These are phyloP conservation scores for Naganishia liquefaciens DNA, from an alignment of 1,284 basidiomycete genomes.

Conservation along the genomic window DNA sequence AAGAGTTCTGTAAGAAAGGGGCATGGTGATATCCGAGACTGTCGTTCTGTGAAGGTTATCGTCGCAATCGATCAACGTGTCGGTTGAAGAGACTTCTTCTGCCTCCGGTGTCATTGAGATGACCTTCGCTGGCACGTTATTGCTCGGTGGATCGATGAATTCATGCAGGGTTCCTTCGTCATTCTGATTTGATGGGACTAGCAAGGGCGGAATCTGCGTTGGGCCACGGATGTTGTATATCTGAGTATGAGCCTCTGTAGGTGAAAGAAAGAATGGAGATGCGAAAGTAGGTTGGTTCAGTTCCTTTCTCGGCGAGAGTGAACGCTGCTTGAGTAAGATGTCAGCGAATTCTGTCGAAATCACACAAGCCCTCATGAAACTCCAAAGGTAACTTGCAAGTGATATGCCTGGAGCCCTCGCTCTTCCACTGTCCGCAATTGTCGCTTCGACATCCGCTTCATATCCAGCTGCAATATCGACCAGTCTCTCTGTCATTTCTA, in stretches of 20 bases:
- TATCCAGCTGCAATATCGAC: neutral
- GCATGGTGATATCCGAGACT: neutral
- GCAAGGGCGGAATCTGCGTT: neutral
- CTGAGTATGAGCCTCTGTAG: neutral
- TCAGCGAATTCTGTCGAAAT: neutral
- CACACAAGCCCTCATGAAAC: neutral
- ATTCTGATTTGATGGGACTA: neutral
- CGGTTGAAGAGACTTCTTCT: neutral
- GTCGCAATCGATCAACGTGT: neutral
- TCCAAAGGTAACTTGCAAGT: neutral
- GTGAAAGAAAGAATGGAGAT: neutral
- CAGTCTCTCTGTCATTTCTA: neutral
- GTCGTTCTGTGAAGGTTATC: neutral
- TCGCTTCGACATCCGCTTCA: neutral
- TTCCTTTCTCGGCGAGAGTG: neutral
- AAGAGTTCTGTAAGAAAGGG: conserved; percentile 6
- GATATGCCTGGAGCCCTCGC: neutral
- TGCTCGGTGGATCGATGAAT: neutral
- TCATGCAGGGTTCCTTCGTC: neutral
- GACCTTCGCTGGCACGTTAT: neutral
- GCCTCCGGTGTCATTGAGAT: neutral
- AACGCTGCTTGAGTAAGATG: neutral
- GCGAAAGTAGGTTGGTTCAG: conserved; percentile 5
- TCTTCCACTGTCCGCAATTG: conserved; percentile 8
- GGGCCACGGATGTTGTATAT: conserved; percentile 16